Evolutionary conservation across 2,329 filamentous ascomycete genomes (phyloP).

Genomic region (Cordyceps cicadae): DNA sequence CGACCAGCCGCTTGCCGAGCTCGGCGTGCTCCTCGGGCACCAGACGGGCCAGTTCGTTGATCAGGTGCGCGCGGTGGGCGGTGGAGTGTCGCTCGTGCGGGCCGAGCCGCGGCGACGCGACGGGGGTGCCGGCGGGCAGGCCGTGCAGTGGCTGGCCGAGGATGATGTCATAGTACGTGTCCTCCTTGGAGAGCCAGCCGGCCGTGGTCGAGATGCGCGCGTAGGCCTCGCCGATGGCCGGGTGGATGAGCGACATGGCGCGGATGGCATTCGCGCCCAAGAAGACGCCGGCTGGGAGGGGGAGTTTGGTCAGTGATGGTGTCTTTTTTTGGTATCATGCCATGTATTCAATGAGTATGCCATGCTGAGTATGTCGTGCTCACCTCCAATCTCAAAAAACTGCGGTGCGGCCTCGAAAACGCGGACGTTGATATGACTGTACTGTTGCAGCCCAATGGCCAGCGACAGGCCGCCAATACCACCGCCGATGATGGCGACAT

Average conservation of each 20-base stretch:
- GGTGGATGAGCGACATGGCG: slow-evolving; percentile 27
- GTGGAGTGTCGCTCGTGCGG: slow-evolving; percentile 22
- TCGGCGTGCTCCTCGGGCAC: slow-evolving; percentile 25
- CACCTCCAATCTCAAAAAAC: slow-evolving; percentile 11
- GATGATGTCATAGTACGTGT: slow-evolving; percentile 18
- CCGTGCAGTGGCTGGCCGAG: slow-evolving; percentile 9
- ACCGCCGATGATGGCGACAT: slow-evolving; percentile 38
- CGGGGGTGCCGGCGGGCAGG: background rate
- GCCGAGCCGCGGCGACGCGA: slow-evolving; percentile 10
- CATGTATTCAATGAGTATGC: background rate
- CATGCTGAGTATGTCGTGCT: background rate
- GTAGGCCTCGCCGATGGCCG: slow-evolving; percentile 23
- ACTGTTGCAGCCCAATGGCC: slow-evolving; percentile 30
- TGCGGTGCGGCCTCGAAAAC: slow-evolving; percentile 9
- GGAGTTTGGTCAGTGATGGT: background rate
- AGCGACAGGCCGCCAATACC: slow-evolving; percentile 39
- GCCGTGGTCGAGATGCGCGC: slow-evolving; percentile 24
- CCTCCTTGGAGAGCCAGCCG: slow-evolving; percentile 19
- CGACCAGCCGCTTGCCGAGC: slow-evolving; percentile 28
- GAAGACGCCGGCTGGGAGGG: slow-evolving; percentile 30
- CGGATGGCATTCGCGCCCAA: slow-evolving; percentile 38
- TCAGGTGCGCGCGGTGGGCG: slow-evolving; percentile 30
- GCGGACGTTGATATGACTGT: slow-evolving; percentile 27
- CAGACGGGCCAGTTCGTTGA: slow-evolving; percentile 31
- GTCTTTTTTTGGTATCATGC: background rate